These are phyloP conservation scores for Chlorophyllum brunneum DNA, from an alignment of 768 basidiomycete genomes.

Conservation along the genomic window DNA sequence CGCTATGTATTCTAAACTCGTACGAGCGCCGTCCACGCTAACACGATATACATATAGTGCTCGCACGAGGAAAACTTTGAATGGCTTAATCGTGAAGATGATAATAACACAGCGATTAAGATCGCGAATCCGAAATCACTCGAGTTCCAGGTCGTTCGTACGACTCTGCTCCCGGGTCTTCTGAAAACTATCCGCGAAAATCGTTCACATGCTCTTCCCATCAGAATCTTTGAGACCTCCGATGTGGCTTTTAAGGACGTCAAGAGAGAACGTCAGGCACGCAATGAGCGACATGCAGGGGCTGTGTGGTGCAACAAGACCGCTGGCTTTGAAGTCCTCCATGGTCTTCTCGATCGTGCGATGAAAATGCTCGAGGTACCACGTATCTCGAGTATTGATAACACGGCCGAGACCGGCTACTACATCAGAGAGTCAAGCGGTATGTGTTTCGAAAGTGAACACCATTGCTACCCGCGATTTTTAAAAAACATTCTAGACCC, in stretches of 20 bases:
- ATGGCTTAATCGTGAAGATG: slow-evolving; percentile 85
- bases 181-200: slow-evolving; percentile 98
- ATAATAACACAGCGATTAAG: slow-evolving; percentile 76
- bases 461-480: background rate
- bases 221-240: slow-evolving; percentile 90
- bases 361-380: slow-evolving; percentile 97
- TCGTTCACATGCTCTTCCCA: slow-evolving; percentile 85
- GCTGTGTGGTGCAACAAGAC: slow-evolving; percentile 96
- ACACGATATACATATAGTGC: slow-evolving; percentile 50
- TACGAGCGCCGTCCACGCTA: too few species aligned
- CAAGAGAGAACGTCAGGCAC: slow-evolving; percentile 72
- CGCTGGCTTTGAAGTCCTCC: slow-evolving; percentile 95
- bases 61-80: slow-evolving; percentile 98
- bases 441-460: slow-evolving; percentile 32
- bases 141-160: slow-evolving; percentile 97
- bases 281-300: slow-evolving; percentile 84
- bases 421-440: slow-evolving; percentile 87
- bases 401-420: slow-evolving; percentile 69
- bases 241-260: slow-evolving; percentile 91
- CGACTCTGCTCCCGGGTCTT: slow-evolving; percentile 91
- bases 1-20: slow-evolving; percentile 22
- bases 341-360: slow-evolving; percentile 88
- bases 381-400: slow-evolving; percentile 57
- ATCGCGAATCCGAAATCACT: slow-evolving; percentile 97
- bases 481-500: slow-evolving; percentile 52